These are phyloP conservation scores for Polytrichum commune DNA, from an alignment of 225 moss, liverwort and hornwort genomes.

Conservation along the genomic window DNA sequence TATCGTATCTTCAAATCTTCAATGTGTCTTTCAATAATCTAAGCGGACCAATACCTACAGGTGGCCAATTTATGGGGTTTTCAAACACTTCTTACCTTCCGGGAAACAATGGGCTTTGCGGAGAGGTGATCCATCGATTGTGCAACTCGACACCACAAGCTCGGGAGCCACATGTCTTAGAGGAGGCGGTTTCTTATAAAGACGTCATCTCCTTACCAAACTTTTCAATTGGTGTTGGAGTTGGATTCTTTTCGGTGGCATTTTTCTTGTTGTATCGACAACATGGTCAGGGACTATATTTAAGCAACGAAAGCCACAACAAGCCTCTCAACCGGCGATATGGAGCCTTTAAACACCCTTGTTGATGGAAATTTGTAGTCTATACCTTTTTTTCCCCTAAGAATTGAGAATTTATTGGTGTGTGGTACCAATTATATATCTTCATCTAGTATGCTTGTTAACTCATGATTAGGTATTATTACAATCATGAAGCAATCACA, in stretches of 20 bases:
- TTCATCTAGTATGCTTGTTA: no score
- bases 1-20: not conserved
- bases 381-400: no score
- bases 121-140: not conserved
- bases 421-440: no score
- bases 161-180: not conserved
- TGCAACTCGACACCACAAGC: not conserved
- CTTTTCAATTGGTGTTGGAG: not conserved
- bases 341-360: no score
- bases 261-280: no score
- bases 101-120: conserved; percentile 6
- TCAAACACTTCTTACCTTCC: not conserved
- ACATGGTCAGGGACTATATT: no score
- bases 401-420: no score
- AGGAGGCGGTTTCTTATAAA: not conserved
- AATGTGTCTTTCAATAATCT: conserved; percentile 16
- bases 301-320: no score
- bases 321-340: no score
- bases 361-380: no score
- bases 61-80: not conserved
- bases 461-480: no score
- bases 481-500: no score
- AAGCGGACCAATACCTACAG: not conserved
- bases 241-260: not conserved
- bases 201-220: not conserved